These are phyloP conservation scores for Trichoderma sp. DNA, from an alignment of 2,329 filamentous ascomycete species.

Conservation along the genomic window DNA sequence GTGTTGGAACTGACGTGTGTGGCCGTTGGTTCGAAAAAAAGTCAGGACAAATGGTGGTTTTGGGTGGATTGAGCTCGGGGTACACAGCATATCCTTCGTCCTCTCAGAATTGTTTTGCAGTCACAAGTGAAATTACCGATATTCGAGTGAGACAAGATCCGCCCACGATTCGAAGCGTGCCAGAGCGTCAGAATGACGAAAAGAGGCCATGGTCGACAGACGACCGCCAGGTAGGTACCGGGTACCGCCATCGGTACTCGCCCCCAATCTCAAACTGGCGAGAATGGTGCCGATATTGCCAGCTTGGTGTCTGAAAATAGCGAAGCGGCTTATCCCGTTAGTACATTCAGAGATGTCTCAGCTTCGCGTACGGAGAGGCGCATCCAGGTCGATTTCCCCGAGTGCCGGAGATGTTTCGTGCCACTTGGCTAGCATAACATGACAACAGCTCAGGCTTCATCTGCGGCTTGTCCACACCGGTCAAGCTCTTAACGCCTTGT, in stretches of 20 bases:
- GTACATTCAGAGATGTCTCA: background rate
- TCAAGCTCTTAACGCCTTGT: background rate
- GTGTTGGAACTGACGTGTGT: slow-evolving; percentile 6
- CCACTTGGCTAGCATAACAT: slow-evolving; percentile 12
- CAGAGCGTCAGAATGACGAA: slow-evolving; percentile 16
- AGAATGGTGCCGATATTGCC: background rate
- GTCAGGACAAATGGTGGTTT: background rate
- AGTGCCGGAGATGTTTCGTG: background rate
- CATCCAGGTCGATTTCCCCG: background rate
- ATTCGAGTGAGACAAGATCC: slow-evolving; percentile 19
- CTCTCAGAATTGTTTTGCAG: background rate
- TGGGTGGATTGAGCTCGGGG: background rate
- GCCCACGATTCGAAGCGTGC: background rate
- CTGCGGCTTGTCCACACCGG: background rate
- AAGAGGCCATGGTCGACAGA: background rate
- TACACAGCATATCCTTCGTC: slow-evolving; percentile 9
- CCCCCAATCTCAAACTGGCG: background rate
- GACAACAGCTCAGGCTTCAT: background rate
- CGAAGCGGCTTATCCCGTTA: background rate
- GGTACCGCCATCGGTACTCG: background rate
- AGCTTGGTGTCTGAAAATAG: background rate
- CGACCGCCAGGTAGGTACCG: background rate
- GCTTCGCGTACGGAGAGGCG: background rate
- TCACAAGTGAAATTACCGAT: background rate
- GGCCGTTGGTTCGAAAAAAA: background rate